Evolutionary conservation across 768 basidiomycete species (phyloP).

Genomic region (Neoboletus subvelutipes): DNA sequence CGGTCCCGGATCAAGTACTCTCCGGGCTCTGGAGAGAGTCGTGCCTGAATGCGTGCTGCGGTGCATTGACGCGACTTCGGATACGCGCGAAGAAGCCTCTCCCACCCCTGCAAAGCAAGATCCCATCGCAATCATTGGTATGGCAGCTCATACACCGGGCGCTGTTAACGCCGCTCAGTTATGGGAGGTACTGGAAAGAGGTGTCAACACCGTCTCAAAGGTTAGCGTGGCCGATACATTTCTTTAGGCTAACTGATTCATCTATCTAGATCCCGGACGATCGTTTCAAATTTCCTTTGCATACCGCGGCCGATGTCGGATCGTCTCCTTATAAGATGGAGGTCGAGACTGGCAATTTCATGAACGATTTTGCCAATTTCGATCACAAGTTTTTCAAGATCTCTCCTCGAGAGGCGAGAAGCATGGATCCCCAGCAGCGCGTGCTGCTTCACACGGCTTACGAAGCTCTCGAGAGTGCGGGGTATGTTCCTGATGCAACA

Average conservation of each 20-base stretch:
- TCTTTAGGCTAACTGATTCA: neutral
- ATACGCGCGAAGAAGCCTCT: slow-evolving; percentile 1
- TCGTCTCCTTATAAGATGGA: slow-evolving; percentile 44
- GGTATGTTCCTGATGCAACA: slow-evolving; percentile 63
- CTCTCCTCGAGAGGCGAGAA: slow-evolving; percentile 69
- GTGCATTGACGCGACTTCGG: slow-evolving; percentile 18
- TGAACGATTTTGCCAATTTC: slow-evolving; percentile 55
- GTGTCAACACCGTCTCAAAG: slow-evolving; percentile 55
- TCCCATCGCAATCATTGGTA: slow-evolving; percentile 69
- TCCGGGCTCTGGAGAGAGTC: slow-evolving; percentile 39
- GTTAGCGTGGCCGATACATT: slow-evolving; percentile 34
- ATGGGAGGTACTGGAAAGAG: slow-evolving; percentile 60
- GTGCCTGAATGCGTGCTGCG: slow-evolving; percentile 24
- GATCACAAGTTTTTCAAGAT: slow-evolving; percentile 73
- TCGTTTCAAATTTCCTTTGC: slow-evolving; percentile 51
- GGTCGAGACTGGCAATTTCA: slow-evolving; percentile 62
- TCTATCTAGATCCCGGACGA: slow-evolving; percentile 54
- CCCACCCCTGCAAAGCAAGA: slow-evolving; percentile 34
- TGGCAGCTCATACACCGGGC: slow-evolving; percentile 58
- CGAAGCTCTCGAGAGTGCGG: slow-evolving; percentile 67
- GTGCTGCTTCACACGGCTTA: slow-evolving; percentile 65
- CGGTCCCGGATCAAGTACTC: slow-evolving; percentile 46
- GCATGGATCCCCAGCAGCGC: slow-evolving; percentile 78
- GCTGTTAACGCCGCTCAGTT: slow-evolving; percentile 47
- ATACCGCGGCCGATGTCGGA: slow-evolving; percentile 25